Evolutionary conservation across 2,329 filamentous ascomycete species (phyloP).

Genomic region (Chaetomium olivaceum): DNA sequence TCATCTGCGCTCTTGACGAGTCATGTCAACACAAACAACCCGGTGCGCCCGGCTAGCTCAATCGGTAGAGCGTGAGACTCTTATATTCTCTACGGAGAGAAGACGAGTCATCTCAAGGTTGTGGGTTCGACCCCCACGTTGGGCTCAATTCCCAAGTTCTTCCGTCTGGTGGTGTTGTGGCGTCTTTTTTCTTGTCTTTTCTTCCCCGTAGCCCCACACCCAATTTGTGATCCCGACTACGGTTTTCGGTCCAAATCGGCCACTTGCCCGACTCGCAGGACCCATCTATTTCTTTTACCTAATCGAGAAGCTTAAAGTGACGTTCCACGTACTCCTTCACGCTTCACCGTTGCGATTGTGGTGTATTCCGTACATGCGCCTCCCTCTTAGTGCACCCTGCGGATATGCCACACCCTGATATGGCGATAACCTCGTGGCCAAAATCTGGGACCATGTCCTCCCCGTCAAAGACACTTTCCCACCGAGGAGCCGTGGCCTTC

Average conservation of each 20-base stretch:
- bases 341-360: neutral
- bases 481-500: neutral
- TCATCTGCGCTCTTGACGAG: neutral
- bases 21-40: neutral
- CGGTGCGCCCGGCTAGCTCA: slow-evolving; percentile 59
- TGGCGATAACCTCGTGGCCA: too few species aligned
- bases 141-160: neutral
- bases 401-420: neutral
- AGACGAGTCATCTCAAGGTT: neutral
- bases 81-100: slow-evolving; percentile 39
- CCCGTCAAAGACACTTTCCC: neutral
- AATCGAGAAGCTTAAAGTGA: neutral
- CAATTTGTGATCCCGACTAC: neutral
- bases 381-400: too few species aligned
- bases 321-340: neutral
- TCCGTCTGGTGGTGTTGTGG: neutral
- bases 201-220: neutral
- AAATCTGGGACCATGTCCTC: neutral
- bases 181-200: neutral
- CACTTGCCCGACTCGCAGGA: neutral
- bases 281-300: neutral
- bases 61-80: slow-evolving; percentile 75
- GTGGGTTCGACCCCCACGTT: neutral
- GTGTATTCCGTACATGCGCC: too few species aligned
- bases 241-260: neutral